phyloP scores from a whole-genome alignment of 139 green algal species.

The Micromonas commoda region DNA sequence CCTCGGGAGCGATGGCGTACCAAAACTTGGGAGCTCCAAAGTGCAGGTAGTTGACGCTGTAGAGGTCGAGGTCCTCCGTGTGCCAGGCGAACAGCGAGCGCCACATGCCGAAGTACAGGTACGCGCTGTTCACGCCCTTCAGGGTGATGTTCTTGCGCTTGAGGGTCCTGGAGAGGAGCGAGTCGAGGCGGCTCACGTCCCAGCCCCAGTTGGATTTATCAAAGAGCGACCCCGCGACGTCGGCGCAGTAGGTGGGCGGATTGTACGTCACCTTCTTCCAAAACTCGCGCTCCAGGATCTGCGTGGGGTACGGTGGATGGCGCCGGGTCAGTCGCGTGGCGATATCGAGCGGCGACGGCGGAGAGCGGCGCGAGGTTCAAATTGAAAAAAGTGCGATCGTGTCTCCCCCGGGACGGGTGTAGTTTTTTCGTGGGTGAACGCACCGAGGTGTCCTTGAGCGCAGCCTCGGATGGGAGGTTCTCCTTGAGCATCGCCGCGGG shows the following conservation, averaged over 20 bases:
- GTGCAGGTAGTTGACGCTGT: conserved; percentile 65
- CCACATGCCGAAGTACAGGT: conserved; percentile 85
- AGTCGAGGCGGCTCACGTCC: conserved; percentile 63
- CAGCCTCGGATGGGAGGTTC: conserved; percentile 23
- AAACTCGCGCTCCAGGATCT: conserved; percentile 53
- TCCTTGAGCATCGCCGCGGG: conserved; percentile 20
- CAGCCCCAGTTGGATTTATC: conserved; percentile 51
- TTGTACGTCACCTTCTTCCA: conserved; percentile 64
- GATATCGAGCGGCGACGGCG: too few relatives aligned
- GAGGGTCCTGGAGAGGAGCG: conserved; percentile 59
- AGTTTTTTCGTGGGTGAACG: too few relatives aligned
- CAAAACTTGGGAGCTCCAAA: conserved; percentile 76
- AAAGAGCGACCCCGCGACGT: conserved; percentile 64
- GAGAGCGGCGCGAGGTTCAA: too few relatives aligned
- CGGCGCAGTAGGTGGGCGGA: conserved; percentile 77
- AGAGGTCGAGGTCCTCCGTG: conserved; percentile 80
- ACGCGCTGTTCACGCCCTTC: conserved; percentile 71
- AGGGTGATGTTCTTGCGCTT: conserved; percentile 45
- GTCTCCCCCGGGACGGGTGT: too few relatives aligned
- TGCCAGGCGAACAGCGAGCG: conserved; percentile 79
- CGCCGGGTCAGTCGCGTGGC: too few relatives aligned
- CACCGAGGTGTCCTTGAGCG: conserved; percentile 15
- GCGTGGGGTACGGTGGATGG: too few relatives aligned
- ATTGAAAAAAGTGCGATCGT: too few relatives aligned
- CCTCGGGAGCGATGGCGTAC: conserved; percentile 61